phyloP scores from a whole-genome alignment of 441 rosid species.

The Manihot esculenta region DNA sequence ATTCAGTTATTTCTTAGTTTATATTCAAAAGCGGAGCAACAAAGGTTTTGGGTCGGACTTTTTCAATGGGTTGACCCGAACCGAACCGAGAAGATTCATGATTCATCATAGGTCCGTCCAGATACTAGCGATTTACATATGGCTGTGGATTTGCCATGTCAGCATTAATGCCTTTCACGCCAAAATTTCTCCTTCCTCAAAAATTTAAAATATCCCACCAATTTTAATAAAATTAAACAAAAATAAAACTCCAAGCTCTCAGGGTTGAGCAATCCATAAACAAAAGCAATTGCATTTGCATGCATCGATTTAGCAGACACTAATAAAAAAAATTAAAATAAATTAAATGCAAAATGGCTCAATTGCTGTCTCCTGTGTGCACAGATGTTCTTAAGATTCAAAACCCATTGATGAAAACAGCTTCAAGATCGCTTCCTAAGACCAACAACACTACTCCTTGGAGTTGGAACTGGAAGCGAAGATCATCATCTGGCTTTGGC shows the following conservation, averaged over 20 bases:
- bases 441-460: slow-evolving; percentile 15
- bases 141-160: slow-evolving; percentile 64
- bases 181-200: slow-evolving; percentile 44
- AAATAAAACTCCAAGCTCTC: slow-evolving; percentile 2
- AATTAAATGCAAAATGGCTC: slow-evolving; percentile 49
- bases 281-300: neutral
- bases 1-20: too few relatives aligned
- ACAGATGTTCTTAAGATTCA: slow-evolving; percentile 62
- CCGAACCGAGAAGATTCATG: too few relatives aligned
- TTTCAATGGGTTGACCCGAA: too few relatives aligned
- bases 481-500: slow-evolving; percentile 27
- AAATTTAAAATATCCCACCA: slow-evolving; percentile 9
- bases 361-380: slow-evolving; percentile 68
- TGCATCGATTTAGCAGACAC: neutral
- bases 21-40: too few relatives aligned
- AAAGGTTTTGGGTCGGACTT: too few relatives aligned
- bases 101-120: slow-evolving; percentile 1
- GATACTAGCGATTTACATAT: slow-evolving; percentile 30
- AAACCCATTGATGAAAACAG: slow-evolving; percentile 32
- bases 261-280: neutral
- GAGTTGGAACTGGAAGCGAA: slow-evolving; percentile 32
- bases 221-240: neutral
- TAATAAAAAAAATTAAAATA: too few relatives aligned
- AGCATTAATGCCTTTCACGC: slow-evolving; percentile 43
- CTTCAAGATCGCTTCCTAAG: slow-evolving; percentile 23